phyloP scores from a whole-genome alignment of 2,329 filamentous ascomycete species.

The Cladosporium sp. region DNA sequence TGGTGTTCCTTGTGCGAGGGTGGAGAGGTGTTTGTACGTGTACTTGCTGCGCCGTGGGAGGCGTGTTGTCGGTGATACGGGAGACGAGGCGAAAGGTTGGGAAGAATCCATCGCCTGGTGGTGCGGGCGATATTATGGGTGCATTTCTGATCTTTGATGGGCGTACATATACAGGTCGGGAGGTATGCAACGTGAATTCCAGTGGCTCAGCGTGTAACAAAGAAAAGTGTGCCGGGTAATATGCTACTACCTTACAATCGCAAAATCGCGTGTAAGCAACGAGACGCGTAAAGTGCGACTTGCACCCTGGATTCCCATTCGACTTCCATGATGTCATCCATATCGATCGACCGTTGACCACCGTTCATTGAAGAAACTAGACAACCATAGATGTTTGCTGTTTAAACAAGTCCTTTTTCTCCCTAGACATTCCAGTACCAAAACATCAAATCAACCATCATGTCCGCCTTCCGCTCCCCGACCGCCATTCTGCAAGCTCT shows the following conservation, averaged over 20 bases:
- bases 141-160: not conserved
- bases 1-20: conserved; percentile 69
- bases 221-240: not conserved
- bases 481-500: conserved; percentile 22
- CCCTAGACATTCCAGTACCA: not conserved
- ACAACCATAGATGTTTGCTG: not conserved
- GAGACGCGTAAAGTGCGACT: conserved; percentile 9
- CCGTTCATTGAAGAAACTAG: not conserved
- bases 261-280: not conserved
- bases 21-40: conserved; percentile 78
- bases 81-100: conserved; percentile 33
- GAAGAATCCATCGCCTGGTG: conserved; percentile 17
- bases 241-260: not conserved
- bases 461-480: conserved; percentile 21
- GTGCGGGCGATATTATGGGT: not conserved
- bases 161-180: not conserved
- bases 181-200: not conserved
- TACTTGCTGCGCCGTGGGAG: conserved; percentile 63
- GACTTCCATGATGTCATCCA: conserved; percentile 3
- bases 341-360: not conserved
- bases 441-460: not conserved
- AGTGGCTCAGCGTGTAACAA: not conserved
- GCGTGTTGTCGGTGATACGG: conserved; percentile 27
- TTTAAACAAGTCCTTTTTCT: too few species aligned
- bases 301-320: not conserved